phyloP scores from a whole-genome alignment of 352 stramenopile species.

The Lagenidium sp. region DNA sequence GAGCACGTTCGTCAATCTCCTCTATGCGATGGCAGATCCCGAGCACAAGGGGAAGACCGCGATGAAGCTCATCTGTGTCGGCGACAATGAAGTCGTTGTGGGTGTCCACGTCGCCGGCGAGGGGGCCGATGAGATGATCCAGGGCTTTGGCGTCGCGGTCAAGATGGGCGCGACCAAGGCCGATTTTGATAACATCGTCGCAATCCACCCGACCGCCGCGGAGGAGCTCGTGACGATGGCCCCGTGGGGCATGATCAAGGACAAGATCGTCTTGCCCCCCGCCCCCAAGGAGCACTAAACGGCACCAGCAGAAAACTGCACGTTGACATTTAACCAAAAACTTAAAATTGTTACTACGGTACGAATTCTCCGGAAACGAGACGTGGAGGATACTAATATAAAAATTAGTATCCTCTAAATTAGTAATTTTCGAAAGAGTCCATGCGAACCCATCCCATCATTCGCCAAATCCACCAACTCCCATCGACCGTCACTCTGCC shows the following conservation, averaged over 20 bases:
- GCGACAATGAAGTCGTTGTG: constrained; percentile 90
- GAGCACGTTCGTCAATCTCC: constrained; percentile 93
- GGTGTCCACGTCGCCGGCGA: constrained; percentile 96
- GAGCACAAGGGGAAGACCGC: constrained; percentile 91
- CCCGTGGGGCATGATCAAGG: constrained; percentile 80
- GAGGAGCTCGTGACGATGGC: constrained; percentile 97
- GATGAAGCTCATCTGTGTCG: constrained; percentile 93
- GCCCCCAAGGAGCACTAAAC: constrained; percentile 15
- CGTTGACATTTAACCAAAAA: too few species aligned
- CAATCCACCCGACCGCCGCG: constrained; percentile 94
- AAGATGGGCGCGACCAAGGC: constrained; percentile 98
- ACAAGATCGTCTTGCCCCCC: constrained; percentile 52
- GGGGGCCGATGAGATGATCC: constrained; percentile 96
- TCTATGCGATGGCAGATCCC: constrained; percentile 88
- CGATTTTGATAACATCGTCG: constrained; percentile 95
- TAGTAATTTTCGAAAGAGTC: too few species aligned
- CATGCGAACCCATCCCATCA: too few species aligned
- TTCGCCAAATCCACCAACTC: too few species aligned
- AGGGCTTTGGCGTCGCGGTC: constrained; percentile 97
- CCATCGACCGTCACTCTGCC: too few species aligned
- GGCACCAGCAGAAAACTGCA: constrained; percentile 1
- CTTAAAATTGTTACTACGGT: too few species aligned
- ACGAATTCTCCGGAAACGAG: too few species aligned
- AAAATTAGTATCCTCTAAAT: too few species aligned
- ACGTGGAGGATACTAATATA: neutral